Conservation (phyloP, 1,284 basidiomycete genomes). For the Phellopilus nigrolimitatus region DNA sequence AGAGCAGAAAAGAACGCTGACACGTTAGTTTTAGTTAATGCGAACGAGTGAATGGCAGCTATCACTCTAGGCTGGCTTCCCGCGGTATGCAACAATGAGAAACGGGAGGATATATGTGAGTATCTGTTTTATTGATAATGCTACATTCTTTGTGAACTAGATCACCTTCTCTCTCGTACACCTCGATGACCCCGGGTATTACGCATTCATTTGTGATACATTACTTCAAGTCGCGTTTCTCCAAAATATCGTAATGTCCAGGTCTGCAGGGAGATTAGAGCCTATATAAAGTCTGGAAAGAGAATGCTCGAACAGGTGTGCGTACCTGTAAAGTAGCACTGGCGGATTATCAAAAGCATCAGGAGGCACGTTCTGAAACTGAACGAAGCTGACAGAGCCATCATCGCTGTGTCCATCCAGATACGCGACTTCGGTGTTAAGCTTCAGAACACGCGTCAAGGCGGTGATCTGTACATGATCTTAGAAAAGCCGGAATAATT, state of each 20-base stretch:
- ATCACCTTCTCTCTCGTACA: not conserved
- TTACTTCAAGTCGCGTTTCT: slow-evolving; percentile 20
- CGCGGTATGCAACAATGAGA: too few relatives aligned
- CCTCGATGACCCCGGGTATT: not conserved
- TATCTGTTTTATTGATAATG: not conserved
- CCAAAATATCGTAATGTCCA: slow-evolving; percentile 72
- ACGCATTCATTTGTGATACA: not conserved
- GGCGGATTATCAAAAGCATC: slow-evolving; percentile 43
- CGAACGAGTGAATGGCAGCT: slow-evolving; percentile 6
- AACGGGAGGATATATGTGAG: too few relatives aligned
- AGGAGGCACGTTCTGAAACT: slow-evolving; percentile 49
- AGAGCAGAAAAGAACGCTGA: slow-evolving; percentile 27
- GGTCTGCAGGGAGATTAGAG: slow-evolving; percentile 44
- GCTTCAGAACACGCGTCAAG: slow-evolving; percentile 60
- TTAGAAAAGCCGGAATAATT: slow-evolving; percentile 23
- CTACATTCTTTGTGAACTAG: not conserved
- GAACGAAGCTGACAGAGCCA: slow-evolving; percentile 63
- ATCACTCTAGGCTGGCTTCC: too few relatives aligned
- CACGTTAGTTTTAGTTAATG: slow-evolving; percentile 14
- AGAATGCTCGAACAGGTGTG: slow-evolving; percentile 11
- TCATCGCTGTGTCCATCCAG: slow-evolving; percentile 54
- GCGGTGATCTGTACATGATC: slow-evolving; percentile 86
- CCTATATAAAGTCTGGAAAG: slow-evolving; percentile 8
- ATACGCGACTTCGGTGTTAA: slow-evolving; percentile 76
- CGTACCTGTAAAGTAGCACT: slow-evolving; percentile 71